Base-by-base conservation (phyloP, 75 land plant genomes). In the Pinus albicaulis region DNA sequence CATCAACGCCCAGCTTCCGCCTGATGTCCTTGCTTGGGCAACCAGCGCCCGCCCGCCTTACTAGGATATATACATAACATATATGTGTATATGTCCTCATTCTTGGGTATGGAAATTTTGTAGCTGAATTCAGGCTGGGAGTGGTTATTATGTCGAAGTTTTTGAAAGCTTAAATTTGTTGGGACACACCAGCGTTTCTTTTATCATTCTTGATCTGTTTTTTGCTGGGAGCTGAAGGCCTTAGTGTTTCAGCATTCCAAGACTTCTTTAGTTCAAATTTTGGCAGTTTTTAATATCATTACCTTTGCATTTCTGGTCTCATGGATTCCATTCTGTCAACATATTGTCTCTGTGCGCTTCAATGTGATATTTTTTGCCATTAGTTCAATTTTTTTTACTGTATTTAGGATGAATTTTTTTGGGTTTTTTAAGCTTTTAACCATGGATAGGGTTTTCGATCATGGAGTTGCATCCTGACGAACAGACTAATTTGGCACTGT, bases 1-100 rank as follows among this genome's bases (percentile, higher is more conserved):
- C 4, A 68, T 68, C 14, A 34, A 68, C n/a, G 20, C 53, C 52
- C 71, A 68, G 71, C 20, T 68, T 36, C 22, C 71, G 71, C 14
- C 71, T 68, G 71, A 68, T 68, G 71, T n/a, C 41, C 41, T 68
- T 8, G 24, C 52, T 36, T 68, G 71, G 71, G 52, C 71, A n/a
- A n/a, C 22, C 1, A 3, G n/a, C 23, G 12, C 12, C 11, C 71
- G 52, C 13, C 38, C 38, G 71, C 52, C 71, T 68, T 36, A 68
- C 3, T 68, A 48, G 53, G 53, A 48, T 48, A 48, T 48, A 48
- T 48, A 48, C 53, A 48, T 48, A 48, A 10, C 11, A 48, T 48
- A 10, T 48, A 10, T 10, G 10, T 48, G 10, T 48, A 48, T 48
- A 48, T 48, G 11, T 48, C 53, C 53, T 48, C 53, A 48, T 48